Evolutionary conservation across 768 basidiomycete genomes (phyloP).

Genomic region (Exidia glandulosa): DNA sequence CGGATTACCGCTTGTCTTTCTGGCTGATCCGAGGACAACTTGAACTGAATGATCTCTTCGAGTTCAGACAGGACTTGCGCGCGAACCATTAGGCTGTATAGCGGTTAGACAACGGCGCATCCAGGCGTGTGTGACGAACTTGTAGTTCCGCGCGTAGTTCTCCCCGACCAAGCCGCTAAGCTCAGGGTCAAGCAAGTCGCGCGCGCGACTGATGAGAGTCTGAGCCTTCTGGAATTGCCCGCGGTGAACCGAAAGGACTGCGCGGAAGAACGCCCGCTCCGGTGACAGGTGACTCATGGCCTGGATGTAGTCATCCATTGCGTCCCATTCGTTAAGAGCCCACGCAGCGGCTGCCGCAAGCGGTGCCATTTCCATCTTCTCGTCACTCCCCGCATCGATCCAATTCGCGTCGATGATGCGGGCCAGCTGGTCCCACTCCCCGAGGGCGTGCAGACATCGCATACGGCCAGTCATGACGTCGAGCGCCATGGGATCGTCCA

Average conservation of each 20-base stretch:
- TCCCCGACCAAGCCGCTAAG: constrained; percentile 28
- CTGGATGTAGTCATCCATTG: constrained; percentile 37
- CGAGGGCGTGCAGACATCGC: constrained; percentile 36
- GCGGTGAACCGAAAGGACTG: constrained; percentile 34
- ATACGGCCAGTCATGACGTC: constrained; percentile 21
- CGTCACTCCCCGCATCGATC: constrained; percentile 25
- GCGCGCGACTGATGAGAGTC: constrained; percentile 31
- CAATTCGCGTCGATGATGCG: constrained; percentile 30
- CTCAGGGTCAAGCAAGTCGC: constrained; percentile 34
- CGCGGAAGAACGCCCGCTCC: constrained; percentile 36
- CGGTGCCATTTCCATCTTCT: constrained; percentile 32
- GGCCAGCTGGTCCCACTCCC: constrained; percentile 39
- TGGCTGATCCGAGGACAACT: constrained; percentile 29
- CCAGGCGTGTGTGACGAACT: constrained; percentile 17
- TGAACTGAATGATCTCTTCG: constrained; percentile 40
- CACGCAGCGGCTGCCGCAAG: constrained; percentile 37
- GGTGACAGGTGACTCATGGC: constrained; percentile 30
- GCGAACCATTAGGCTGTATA: constrained; percentile 29
- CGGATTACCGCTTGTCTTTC: constrained; percentile 30
- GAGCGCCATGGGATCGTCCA: constrained; percentile 24
- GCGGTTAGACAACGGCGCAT: background rate
- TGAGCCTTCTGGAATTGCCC: constrained; percentile 31
- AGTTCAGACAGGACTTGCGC: constrained; percentile 40
- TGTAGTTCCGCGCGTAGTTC: constrained; percentile 37
- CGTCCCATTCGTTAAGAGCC: constrained; percentile 36